A percentile compares a stretch with the other conserved stretches of the same genome.
phyloP scores from a whole-genome alignment of 139 green algal genomes.

The Klebsormidium nitens region DNA sequence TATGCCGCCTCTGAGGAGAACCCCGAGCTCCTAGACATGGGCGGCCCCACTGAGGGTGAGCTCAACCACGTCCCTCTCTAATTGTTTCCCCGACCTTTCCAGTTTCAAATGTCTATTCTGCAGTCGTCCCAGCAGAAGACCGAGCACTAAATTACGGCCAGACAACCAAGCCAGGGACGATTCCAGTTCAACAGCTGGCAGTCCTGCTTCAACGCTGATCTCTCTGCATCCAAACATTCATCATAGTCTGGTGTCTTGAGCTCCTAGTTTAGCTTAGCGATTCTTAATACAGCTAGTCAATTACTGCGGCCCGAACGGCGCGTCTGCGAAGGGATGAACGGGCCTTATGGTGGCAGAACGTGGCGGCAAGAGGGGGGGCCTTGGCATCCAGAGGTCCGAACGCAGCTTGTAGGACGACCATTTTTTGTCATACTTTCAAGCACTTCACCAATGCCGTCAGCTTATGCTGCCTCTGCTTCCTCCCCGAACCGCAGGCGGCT shows the following conservation, averaged over 20 bases:
- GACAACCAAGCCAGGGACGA: too few relatives aligned
- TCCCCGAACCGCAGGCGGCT: slow-evolving; percentile 36
- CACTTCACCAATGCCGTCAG: not conserved
- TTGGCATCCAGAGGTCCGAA: not conserved
- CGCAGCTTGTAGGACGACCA: not conserved
- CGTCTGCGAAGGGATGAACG: not conserved
- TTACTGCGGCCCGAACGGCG: not conserved
- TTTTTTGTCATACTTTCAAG: not conserved
- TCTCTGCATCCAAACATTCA: too few relatives aligned
- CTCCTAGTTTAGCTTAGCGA: too few relatives aligned
- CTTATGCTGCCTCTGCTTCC: not conserved
- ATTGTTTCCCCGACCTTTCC: too few relatives aligned
- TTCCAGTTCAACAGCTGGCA: too few relatives aligned
- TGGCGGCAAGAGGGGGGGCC: not conserved
- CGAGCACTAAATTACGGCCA: too few relatives aligned
- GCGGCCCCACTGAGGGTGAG: slow-evolving; percentile 38
- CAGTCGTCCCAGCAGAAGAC: too few relatives aligned
- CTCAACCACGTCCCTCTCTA: too few relatives aligned
- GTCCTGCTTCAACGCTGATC: too few relatives aligned
- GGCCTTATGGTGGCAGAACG: not conserved
- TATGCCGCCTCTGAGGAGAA: slow-evolving; percentile 44
- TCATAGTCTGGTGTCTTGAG: too few relatives aligned
- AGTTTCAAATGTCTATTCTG: too few relatives aligned
- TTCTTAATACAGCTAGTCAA: slow-evolving; percentile 1
- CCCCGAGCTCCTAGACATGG: slow-evolving; percentile 45